These are phyloP conservation scores for Pyrenophora seminiperda DNA, from an alignment of 2,329 filamentous ascomycete species.

Conservation along the genomic window DNA sequence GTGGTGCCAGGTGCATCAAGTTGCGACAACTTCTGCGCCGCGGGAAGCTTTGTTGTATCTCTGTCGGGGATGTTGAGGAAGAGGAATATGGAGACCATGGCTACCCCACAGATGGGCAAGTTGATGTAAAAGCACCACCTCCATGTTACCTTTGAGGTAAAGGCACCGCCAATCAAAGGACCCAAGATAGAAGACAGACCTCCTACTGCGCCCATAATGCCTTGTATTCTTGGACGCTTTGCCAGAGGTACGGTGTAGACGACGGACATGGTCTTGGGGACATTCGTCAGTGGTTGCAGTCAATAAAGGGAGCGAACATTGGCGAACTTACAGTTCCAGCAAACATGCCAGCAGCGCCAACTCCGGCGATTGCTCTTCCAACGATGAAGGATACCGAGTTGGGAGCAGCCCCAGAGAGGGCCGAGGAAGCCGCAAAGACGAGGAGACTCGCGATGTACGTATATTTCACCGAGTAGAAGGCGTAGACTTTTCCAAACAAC, in stretches of 20 bases:
- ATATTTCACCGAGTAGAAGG: not conserved
- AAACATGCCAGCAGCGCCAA: not conserved
- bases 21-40: not conserved
- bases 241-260: no score
- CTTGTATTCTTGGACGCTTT: no score
- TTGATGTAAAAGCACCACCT: not conserved
- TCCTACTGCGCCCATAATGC: no score
- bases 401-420: not conserved
- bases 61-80: conserved; percentile 37
- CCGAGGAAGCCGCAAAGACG: not conserved
- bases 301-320: no score
- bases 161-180: not conserved
- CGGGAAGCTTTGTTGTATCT: not conserved
- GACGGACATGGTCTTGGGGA: no score
- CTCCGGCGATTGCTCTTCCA: not conserved
- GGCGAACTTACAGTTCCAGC: not conserved
- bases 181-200: not conserved
- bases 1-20: not conserved
- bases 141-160: not conserved
- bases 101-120: not conserved
- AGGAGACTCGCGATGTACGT: not conserved
- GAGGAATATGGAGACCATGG: not conserved
- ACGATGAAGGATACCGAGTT: not conserved
- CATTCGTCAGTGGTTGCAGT: no score
- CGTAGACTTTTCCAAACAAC: not conserved